A percentile compares a stretch with the other conserved stretches of the same genome.
These are phyloP conservation scores for Epichloe hybrida DNA, from an alignment of 2,329 filamentous ascomycete genomes.

Conservation along the genomic window DNA sequence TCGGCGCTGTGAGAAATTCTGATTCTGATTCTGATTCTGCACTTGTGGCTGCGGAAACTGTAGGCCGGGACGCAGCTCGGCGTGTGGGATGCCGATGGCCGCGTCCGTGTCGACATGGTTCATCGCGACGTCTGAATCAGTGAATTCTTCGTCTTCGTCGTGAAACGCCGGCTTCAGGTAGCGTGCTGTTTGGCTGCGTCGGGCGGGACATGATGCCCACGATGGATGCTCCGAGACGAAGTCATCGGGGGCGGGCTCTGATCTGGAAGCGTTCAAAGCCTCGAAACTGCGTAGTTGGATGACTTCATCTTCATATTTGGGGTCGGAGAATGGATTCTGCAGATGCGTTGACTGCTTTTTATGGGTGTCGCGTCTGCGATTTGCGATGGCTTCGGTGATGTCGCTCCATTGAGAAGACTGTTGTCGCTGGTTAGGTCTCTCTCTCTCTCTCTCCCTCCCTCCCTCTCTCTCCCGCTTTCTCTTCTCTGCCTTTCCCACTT, in stretches of 20 bases:
- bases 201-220: neutral
- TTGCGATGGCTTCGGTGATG: neutral
- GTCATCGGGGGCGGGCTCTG: neutral
- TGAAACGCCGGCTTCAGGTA: neutral
- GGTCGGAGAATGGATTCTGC: conserved; percentile 5
- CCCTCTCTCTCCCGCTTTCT: neutral
- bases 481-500: too few species aligned
- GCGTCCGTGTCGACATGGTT: conserved; percentile 7
- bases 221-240: conserved; percentile 5
- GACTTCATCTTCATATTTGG: conserved; percentile 3
- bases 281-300: conserved; percentile 1
- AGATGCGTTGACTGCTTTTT: neutral
- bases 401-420: conserved; percentile 4
- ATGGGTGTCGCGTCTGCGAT: neutral
- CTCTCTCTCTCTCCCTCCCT: neutral
- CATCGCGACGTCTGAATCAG: conserved; percentile 19
- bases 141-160: conserved; percentile 10
- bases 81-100: neutral
- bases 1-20: neutral
- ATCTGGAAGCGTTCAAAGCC: neutral
- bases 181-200: neutral
- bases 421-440: neutral
- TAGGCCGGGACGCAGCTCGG: neutral
- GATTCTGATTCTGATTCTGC: neutral
- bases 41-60: neutral